Evolutionary conservation across 2,329 filamentous ascomycete species (phyloP), one percentile per base, ranked within the genome.

Genomic region (Rhynchosporium graminicola): DNA sequence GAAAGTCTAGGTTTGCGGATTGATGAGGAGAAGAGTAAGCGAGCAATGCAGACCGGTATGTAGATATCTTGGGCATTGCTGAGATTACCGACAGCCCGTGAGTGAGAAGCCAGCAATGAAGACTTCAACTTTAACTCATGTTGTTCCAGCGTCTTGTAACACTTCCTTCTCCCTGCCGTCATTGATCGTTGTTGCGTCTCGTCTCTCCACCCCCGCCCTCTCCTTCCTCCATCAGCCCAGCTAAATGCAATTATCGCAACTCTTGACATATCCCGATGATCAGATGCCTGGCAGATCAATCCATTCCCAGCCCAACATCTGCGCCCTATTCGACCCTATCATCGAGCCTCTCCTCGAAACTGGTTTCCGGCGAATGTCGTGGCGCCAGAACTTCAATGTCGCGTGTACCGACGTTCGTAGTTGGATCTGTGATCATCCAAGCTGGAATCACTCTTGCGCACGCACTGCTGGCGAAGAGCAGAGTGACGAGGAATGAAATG

Each of bases 361-460:
- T 54, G 51, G 33, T 54, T 29, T 54, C 51, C 9, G 51, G 51
- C 4, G 51, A n/a, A 54, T 54, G 51, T 38, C 51, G 51, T 42
- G 13, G 38, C 15, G 10, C n/a, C 13, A 8, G 51, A 54, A 12
- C 51, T 9, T 42, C 51, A 29, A 42, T 29, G 33, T 54, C 51
- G 51, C 51, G 51, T 13, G 36, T 54, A 10, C 38, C 38, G 51
- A 54, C n/a, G 20, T 33, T 6, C n/a, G 38, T 33, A 28, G 51
- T 33, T 28, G 51, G 36, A 15, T 54, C 36, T 28, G 28, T 54
- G 10, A 54, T 29, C 51, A 60, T 56, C 61, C 57, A 67, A 33
- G 61, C 47, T 5, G 65, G 63, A 57, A 66, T 63, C 15, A 67
- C 61, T 13, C 61, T 60, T 13, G 63, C 65, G 3, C 46, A 58